Conservation (phyloP, 495 filamentous ascomycete species). For the Penicillium coffeae region DNA sequence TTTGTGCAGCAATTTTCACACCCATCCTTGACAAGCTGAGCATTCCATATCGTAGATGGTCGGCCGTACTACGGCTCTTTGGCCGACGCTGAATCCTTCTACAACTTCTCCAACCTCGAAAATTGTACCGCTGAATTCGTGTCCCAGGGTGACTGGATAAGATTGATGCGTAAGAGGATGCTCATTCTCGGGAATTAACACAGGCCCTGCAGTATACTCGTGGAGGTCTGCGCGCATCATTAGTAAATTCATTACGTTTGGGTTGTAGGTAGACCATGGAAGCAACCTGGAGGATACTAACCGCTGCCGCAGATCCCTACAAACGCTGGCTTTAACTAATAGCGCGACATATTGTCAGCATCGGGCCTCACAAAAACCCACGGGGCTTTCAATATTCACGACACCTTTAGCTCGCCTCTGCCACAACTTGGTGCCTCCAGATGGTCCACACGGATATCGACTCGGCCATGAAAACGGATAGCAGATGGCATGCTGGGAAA, state of each 20-base stretch:
- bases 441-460: slow-evolving; percentile 35
- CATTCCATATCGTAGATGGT: slow-evolving; percentile 59
- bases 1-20: slow-evolving; percentile 56
- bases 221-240: slow-evolving; percentile 9
- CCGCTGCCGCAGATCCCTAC: slow-evolving; percentile 15
- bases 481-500: slow-evolving; percentile 17
- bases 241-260: neutral
- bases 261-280: neutral
- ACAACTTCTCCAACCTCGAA: slow-evolving; percentile 55
- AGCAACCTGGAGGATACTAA: neutral
- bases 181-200: slow-evolving; percentile 47
- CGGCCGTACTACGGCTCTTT: slow-evolving; percentile 53
- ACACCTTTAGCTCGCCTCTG: slow-evolving; percentile 38
- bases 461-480: slow-evolving; percentile 34
- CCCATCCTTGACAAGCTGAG: slow-evolving; percentile 46
- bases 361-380: neutral
- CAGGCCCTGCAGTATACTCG: slow-evolving; percentile 39
- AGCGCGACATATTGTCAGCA: neutral
- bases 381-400: neutral
- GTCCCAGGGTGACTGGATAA: slow-evolving; percentile 54
- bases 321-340: slow-evolving; percentile 10
- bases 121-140: slow-evolving; percentile 58
- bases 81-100: slow-evolving; percentile 43
- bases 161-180: slow-evolving; percentile 54
- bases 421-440: slow-evolving; percentile 37